Conservation (phyloP, 805 yeast species). For the Starmerella cellae region DNA sequence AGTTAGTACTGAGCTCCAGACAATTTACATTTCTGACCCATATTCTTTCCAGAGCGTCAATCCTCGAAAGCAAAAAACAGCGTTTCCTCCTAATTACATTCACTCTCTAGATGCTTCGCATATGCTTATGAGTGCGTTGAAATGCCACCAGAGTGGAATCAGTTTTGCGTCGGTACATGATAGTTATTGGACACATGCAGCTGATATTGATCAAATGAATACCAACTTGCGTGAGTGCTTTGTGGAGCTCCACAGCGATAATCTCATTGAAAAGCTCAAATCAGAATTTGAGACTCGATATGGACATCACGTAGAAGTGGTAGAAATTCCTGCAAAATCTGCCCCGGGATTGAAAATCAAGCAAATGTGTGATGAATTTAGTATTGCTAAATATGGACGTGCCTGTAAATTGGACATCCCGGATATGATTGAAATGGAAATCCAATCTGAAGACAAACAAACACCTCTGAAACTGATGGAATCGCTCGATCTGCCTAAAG, state of each 20-base stretch:
- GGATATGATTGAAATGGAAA: constrained; percentile 66
- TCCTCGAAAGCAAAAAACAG: constrained; percentile 77
- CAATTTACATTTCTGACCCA: constrained; percentile 82
- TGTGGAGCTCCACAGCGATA: constrained; percentile 59
- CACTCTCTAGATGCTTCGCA: constrained; percentile 96
- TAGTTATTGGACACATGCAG: constrained; percentile 96
- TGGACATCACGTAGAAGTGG: constrained; percentile 50
- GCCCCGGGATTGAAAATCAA: constrained; percentile 40
- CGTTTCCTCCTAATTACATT: constrained; percentile 89
- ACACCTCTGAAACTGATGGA: constrained; percentile 53
- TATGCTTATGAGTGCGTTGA: constrained; percentile 78
- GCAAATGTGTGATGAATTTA: constrained; percentile 37
- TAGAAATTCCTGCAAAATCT: constrained; percentile 40
- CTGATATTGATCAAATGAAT: constrained; percentile 65
- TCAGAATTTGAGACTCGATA: constrained; percentile 76
- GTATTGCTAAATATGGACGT: constrained; percentile 26
- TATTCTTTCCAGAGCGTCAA: constrained; percentile 69
- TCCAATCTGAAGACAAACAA: constrained; percentile 39
- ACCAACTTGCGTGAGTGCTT: constrained; percentile 59
- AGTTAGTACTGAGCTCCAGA: constrained; percentile 72
- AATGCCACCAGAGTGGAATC: constrained; percentile 51
- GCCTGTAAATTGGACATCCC: constrained; percentile 38
- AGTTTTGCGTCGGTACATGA: constrained; percentile 93
- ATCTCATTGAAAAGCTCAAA: constrained; percentile 55
- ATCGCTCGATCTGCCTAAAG: constrained; percentile 19